A percentile compares a stretch with the other conserved stretches of the same genome.
Evolutionary conservation across 208 protist species (phyloP).

Genomic region (Vickermania spadyakhi): DNA sequence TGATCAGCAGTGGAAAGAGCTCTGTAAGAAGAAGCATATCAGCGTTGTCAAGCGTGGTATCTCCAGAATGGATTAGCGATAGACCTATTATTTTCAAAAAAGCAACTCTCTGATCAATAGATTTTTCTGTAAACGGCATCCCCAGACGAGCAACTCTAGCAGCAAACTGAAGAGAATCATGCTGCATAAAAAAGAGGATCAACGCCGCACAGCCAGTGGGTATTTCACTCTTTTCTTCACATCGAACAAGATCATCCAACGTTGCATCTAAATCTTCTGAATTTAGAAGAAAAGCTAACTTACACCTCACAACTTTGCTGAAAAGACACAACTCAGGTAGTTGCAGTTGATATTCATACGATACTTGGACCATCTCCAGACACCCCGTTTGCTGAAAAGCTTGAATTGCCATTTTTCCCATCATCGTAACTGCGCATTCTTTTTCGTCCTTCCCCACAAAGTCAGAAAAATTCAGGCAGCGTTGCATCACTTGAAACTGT

Average conservation of each 20-base stretch:
- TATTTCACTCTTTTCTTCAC: background rate
- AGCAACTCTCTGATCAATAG: slow-evolving; percentile 6
- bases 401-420: background rate
- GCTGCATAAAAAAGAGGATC: slow-evolving; percentile 14
- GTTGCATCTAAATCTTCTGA: background rate
- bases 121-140: slow-evolving; percentile 5
- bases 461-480: background rate
- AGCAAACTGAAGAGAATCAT: background rate
- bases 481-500: background rate
- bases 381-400: background rate
- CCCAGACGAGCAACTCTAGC: slow-evolving; percentile 1
- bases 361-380: background rate
- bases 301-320: background rate
- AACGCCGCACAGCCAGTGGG: slow-evolving; percentile 7
- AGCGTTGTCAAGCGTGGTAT: no score
- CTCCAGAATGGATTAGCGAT: slow-evolving; percentile 5
- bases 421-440: slow-evolving; percentile 5
- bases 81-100: slow-evolving; percentile 22
- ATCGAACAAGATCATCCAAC: background rate
- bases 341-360: background rate
- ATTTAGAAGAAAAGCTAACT: background rate
- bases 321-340: background rate
- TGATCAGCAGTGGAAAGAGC: no score
- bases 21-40: no score
- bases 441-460: slow-evolving; percentile 1